Evolutionary conservation across 2,329 filamentous ascomycete species (phyloP).

Genomic region (Penicillium sp.): DNA sequence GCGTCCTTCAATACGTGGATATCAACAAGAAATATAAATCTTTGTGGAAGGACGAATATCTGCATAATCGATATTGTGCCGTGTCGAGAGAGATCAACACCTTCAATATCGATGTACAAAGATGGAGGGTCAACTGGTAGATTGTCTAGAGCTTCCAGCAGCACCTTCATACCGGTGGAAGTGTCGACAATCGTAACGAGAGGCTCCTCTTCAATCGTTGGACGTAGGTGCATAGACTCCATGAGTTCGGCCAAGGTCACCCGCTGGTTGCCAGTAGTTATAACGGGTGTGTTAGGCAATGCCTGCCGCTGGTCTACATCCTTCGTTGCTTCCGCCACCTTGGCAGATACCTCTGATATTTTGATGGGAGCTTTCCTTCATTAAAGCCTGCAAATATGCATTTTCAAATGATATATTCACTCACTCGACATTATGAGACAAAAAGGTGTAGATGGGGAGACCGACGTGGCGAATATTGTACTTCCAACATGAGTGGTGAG

Average conservation of each 20-base stretch:
- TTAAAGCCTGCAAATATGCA: neutral
- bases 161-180: neutral
- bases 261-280: neutral
- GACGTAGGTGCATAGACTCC: neutral
- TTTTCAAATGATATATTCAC: neutral
- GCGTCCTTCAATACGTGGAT: slow-evolving; percentile 37
- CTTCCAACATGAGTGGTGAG: no score
- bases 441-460: neutral
- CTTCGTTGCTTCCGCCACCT: neutral
- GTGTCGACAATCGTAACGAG: neutral
- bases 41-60: slow-evolving; percentile 34
- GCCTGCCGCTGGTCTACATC: neutral
- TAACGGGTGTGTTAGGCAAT: neutral
- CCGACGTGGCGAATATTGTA: neutral
- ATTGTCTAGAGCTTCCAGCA: neutral
- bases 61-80: slow-evolving; percentile 51
- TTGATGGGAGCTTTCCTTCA: neutral
- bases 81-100: slow-evolving; percentile 44
- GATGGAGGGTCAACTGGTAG: neutral
- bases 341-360: neutral
- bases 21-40: slow-evolving; percentile 48
- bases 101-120: slow-evolving; percentile 49
- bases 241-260: neutral
- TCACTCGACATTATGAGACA: neutral
- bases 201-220: slow-evolving; percentile 1